Evolutionary conservation across 2,329 filamentous ascomycete genomes (phyloP), one percentile per base, ranked within the genome.

Genomic region (Sporothrix dimorphospora): DNA sequence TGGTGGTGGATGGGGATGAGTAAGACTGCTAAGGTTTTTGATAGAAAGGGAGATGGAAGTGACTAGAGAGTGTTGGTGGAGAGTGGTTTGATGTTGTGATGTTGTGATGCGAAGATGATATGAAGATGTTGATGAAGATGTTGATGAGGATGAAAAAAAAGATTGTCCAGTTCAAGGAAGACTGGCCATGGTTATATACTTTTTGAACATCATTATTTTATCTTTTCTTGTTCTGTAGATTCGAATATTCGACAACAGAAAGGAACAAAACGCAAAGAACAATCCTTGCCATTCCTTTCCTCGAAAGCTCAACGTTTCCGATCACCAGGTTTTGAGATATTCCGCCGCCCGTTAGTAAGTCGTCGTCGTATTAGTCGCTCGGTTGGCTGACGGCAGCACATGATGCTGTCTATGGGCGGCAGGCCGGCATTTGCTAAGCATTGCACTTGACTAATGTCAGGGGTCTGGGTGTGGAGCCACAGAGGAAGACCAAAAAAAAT

Each of bases 291-390:
- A 42, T 63, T 63, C 57, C 27, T 63, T 63, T 24, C 57, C 57
- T 24, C 14, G 8, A n/a, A n/a, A 12, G 34, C 42, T 42, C 1
- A n/a, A 8, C n/a, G 57, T 42, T 63, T 42, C 34, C n/a, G 42
- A 63, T 63, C 30, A 42, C 4, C n/a, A 42, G 21, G 9, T 63
- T 19, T 63, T 34, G 57, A 63, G 57, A 63, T 63, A 21, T 24
- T 63, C 57, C 57, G 57, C 8, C 4, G n/a, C 57, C 57, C 57
- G 57, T 21, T 24, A 12, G 34, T 63, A 63, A 63, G 57, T 42
- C 34, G 9, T n/a, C n/a, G n/a, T 61, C 9, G 34, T 40, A 2
- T 9, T 34, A 53, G 49, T 53, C 49, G 24, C 27, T 57, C 12
- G 24, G 5, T 57, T 57, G 27, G 53, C 53, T 57, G 27, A 57